Conservation (phyloP, 1,284 basidiomycete species). For the Fomitopsis schrenkii region DNA sequence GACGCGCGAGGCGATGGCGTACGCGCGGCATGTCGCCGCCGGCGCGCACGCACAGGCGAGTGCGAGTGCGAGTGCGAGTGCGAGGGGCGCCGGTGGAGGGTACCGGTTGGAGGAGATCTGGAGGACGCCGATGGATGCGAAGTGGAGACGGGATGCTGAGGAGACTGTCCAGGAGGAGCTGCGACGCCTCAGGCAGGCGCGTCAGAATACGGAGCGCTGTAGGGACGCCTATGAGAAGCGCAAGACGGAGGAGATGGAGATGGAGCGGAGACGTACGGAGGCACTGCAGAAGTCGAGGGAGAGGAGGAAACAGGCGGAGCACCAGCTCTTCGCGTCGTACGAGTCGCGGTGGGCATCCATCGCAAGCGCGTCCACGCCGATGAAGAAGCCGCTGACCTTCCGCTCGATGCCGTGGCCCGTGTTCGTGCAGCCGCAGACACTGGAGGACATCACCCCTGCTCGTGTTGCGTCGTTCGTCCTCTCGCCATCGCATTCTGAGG, state of each 20-base stretch:
- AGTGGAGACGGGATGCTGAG: constrained; percentile 31
- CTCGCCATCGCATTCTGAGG: constrained; percentile 55
- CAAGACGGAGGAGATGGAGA: constrained; percentile 19
- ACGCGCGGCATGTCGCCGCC: constrained; percentile 43
- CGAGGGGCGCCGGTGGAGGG: constrained; percentile 4
- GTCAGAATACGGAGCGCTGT: constrained; percentile 27
- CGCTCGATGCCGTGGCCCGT: constrained; percentile 69
- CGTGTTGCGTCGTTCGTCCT: constrained; percentile 54
- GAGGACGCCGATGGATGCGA: constrained; percentile 32
- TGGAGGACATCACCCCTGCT: constrained; percentile 46
- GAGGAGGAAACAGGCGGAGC: constrained; percentile 35
- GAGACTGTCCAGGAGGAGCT: constrained; percentile 28
- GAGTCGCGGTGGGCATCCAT: constrained; percentile 57
- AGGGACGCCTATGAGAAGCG: constrained; percentile 34
- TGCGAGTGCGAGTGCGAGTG: background rate
- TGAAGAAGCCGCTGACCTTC: constrained; percentile 50
- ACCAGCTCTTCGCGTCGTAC: constrained; percentile 55
- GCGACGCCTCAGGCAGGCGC: constrained; percentile 24
- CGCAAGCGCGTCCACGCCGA: constrained; percentile 35
- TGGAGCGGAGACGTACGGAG: constrained; percentile 23
- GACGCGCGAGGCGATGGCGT: constrained; percentile 32
- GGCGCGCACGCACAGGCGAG: constrained; percentile 20
- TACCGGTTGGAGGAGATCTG: constrained; percentile 43
- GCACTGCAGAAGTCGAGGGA: constrained; percentile 37
- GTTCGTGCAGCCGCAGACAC: constrained; percentile 34